These are phyloP conservation scores for Vaccinium darrowii DNA, from an alignment of 148 eudicot genomes.

Conservation along the genomic window DNA sequence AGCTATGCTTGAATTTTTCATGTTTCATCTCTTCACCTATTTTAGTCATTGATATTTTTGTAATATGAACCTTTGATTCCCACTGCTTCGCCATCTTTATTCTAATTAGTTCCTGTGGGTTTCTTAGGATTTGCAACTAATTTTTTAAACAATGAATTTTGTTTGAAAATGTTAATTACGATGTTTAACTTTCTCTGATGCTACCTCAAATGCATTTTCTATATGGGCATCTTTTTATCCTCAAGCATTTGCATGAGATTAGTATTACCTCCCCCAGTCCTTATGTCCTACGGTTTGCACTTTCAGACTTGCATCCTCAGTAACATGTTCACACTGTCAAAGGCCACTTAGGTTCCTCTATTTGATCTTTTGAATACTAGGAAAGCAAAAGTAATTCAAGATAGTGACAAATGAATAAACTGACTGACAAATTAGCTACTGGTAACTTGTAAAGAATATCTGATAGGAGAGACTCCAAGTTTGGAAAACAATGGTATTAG, in stretches of 20 bases:
- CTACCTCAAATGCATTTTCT: background rate
- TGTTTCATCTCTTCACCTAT: background rate
- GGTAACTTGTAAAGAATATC: background rate
- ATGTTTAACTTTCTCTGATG: background rate
- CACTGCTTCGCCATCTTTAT: background rate
- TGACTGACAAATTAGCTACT: background rate
- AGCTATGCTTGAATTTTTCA: too few species aligned
- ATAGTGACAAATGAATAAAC: background rate
- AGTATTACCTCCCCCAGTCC: background rate
- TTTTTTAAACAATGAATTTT: background rate
- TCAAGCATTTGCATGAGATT: background rate
- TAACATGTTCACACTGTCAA: too few species aligned
- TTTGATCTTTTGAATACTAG: background rate
- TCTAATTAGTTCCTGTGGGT: background rate
- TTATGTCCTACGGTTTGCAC: background rate
- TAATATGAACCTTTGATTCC: background rate
- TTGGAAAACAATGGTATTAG: background rate
- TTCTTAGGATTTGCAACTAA: background rate
- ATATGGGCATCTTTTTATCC: background rate
- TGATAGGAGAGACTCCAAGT: background rate
- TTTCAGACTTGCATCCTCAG: background rate
- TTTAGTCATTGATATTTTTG: background rate
- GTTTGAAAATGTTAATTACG: background rate
- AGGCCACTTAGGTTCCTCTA: background rate
- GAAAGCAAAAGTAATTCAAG: background rate